Conservation (phyloP, 2,329 filamentous ascomycete species). For the Lecanosticta acicola region DNA sequence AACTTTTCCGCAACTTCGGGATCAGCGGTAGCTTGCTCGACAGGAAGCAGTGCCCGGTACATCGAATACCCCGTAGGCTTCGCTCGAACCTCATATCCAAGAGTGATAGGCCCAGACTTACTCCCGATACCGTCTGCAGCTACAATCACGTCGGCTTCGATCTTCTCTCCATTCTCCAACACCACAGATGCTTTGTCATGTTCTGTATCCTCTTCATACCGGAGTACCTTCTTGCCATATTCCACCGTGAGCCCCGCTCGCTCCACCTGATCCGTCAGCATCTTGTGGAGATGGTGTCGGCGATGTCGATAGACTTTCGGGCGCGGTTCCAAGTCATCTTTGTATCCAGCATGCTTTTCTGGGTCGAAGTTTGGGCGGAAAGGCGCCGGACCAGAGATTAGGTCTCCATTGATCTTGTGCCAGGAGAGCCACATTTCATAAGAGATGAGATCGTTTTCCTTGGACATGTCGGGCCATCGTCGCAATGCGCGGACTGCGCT, state of each 20-base stretch:
- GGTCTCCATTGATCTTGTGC: conserved; percentile 1
- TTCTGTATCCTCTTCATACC: conserved; percentile 41
- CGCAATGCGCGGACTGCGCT: background rate
- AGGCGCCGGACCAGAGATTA: background rate
- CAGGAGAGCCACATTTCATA: conserved; percentile 1
- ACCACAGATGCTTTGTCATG: conserved; percentile 21
- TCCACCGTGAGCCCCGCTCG: conserved; percentile 38
- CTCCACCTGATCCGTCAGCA: conserved; percentile 42
- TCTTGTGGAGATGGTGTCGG: conserved; percentile 16
- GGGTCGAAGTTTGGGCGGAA: background rate
- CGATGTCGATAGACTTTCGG: background rate
- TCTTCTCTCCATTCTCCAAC: conserved; percentile 35
- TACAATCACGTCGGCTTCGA: conserved; percentile 37
- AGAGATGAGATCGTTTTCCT: conserved; percentile 1
- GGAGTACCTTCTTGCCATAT: conserved; percentile 38
- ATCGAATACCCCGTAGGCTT: conserved; percentile 13
- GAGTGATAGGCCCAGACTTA: conserved; percentile 40
- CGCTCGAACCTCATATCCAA: conserved; percentile 32
- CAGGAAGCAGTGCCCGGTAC: conserved; percentile 10
- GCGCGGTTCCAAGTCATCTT: background rate
- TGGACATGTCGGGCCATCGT: conserved; percentile 1
- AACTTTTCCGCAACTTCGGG: conserved; percentile 1
- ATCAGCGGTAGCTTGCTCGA: conserved; percentile 8
- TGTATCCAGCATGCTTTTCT: background rate
- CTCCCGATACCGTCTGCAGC: conserved; percentile 37